A percentile compares a stretch with the other conserved stretches of the same genome.
phyloP scores from a whole-genome alignment of 2,329 filamentous ascomycete species.

The Monilinia laxa region DNA sequence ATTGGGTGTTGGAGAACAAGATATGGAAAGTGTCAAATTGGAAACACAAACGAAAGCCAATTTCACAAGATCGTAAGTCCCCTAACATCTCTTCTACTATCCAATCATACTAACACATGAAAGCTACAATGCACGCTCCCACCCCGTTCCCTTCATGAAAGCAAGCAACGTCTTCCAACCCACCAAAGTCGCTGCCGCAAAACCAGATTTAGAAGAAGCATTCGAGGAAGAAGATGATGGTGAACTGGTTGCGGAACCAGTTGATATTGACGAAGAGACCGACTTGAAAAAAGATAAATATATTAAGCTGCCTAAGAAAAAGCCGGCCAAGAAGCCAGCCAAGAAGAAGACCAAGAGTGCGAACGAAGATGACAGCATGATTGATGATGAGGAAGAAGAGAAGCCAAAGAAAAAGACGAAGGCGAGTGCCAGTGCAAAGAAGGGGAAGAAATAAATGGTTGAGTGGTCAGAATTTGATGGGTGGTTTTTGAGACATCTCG shows the following conservation, averaged over 20 bases:
- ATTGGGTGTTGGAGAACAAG: slow-evolving; percentile 82
- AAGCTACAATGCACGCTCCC: slow-evolving; percentile 81
- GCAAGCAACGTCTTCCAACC: slow-evolving; percentile 73
- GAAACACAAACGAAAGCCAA: slow-evolving; percentile 82
- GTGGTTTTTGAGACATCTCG: neutral
- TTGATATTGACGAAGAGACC: slow-evolving; percentile 67
- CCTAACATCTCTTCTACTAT: neutral
- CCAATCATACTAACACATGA: neutral
- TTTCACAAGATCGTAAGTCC: slow-evolving; percentile 81
- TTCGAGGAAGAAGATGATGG: slow-evolving; percentile 87
- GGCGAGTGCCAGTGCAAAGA: slow-evolving; percentile 27
- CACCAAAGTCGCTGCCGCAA: slow-evolving; percentile 69
- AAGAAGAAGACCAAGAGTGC: slow-evolving; percentile 37
- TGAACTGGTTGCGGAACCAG: slow-evolving; percentile 56
- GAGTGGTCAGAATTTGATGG: neutral
- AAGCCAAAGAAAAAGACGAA: slow-evolving; percentile 36
- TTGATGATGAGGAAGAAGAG: slow-evolving; percentile 29
- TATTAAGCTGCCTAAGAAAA: slow-evolving; percentile 85
- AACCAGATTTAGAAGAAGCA: slow-evolving; percentile 92
- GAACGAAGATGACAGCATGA: slow-evolving; percentile 32
- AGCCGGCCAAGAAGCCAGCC: slow-evolving; percentile 49
- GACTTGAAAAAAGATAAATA: slow-evolving; percentile 95
- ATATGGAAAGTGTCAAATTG: slow-evolving; percentile 71
- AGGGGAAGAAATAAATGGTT: slow-evolving; percentile 33
- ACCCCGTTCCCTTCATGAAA: slow-evolving; percentile 96